These are phyloP conservation scores for Claviceps pazoutovae DNA, from an alignment of 2,329 filamentous ascomycete genomes.

Conservation along the genomic window DNA sequence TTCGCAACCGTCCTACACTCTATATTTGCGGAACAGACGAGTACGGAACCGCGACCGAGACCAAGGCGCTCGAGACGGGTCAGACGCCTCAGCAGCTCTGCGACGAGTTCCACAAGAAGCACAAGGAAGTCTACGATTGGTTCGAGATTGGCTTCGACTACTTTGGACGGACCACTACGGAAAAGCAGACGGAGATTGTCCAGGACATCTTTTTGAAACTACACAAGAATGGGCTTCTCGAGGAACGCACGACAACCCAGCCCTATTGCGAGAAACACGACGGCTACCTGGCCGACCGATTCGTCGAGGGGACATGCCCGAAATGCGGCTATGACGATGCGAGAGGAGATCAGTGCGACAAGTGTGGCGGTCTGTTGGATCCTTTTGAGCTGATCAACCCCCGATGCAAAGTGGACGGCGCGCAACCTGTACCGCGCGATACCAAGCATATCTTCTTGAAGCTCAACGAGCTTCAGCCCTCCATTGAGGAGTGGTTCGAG, in stretches of 20 bases:
- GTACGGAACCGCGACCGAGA: slow-evolving; percentile 92
- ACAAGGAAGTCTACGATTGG: slow-evolving; percentile 88
- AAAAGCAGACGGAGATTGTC: slow-evolving; percentile 80
- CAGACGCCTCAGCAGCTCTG: slow-evolving; percentile 73
- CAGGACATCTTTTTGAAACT: slow-evolving; percentile 82
- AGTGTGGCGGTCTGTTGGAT: slow-evolving; percentile 58
- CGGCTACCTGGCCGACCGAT: slow-evolving; percentile 73
- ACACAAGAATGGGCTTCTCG: slow-evolving; percentile 76
- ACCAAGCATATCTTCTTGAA: slow-evolving; percentile 89
- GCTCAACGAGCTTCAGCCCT: slow-evolving; percentile 67
- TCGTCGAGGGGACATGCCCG: slow-evolving; percentile 67
- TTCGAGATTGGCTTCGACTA: slow-evolving; percentile 91
- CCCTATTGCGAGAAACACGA: slow-evolving; percentile 74
- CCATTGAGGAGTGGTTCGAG: slow-evolving; percentile 65
- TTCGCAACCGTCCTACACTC: slow-evolving; percentile 64
- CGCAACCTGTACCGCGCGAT: slow-evolving; percentile 61
- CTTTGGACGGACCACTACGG: slow-evolving; percentile 84
- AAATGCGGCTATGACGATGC: slow-evolving; percentile 60
- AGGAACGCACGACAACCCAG: slow-evolving; percentile 77
- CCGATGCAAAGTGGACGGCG: slow-evolving; percentile 79
- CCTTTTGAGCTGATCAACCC: slow-evolving; percentile 69
- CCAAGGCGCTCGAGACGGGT: slow-evolving; percentile 81
- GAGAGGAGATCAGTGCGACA: slow-evolving; percentile 61
- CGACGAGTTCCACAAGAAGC: slow-evolving; percentile 82
- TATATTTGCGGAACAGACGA: slow-evolving; percentile 78